phyloP scores from a whole-genome alignment of 2,329 filamentous ascomycete genomes.

The Teratosphaeria zuluensis region DNA sequence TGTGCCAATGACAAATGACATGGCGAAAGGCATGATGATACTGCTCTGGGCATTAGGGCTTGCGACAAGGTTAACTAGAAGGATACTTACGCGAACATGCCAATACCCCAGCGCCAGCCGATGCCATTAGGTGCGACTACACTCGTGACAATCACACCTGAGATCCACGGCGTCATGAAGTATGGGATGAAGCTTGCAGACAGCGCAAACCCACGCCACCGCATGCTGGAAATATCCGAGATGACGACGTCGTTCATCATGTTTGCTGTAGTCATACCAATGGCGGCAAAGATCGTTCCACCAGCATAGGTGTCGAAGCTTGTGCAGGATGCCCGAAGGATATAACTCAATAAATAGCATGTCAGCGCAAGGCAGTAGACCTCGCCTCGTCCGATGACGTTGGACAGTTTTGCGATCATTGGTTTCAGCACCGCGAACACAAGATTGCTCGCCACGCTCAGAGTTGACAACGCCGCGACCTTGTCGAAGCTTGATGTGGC shows the following conservation, averaged over 20 bases:
- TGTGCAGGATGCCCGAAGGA: slow-evolving; percentile 28
- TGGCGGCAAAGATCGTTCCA: slow-evolving; percentile 27
- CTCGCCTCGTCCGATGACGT: slow-evolving; percentile 33
- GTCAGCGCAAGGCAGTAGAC: slow-evolving; percentile 27
- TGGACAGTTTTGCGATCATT: slow-evolving; percentile 34
- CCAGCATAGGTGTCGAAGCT: slow-evolving; percentile 29
- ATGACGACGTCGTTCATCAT: slow-evolving; percentile 35
- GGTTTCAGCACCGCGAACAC: slow-evolving; percentile 33
- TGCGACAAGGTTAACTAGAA: not conserved
- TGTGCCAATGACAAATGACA: slow-evolving; percentile 28
- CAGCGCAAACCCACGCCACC: slow-evolving; percentile 32
- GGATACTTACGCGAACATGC: slow-evolving; percentile 28
- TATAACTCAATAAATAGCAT: slow-evolving; percentile 30
- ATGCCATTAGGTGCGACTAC: slow-evolving; percentile 27
- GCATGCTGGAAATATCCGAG: slow-evolving; percentile 32
- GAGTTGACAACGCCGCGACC: slow-evolving; percentile 13
- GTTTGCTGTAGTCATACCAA: slow-evolving; percentile 31
- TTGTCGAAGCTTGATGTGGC: slow-evolving; percentile 30
- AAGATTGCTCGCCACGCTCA: slow-evolving; percentile 30
- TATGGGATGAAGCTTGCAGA: slow-evolving; percentile 32
- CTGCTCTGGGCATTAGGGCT: slow-evolving; percentile 4
- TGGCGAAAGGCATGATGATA: slow-evolving; percentile 31
- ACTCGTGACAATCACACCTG: slow-evolving; percentile 32
- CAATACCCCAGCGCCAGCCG: slow-evolving; percentile 38
- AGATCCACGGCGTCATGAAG: slow-evolving; percentile 33